These are phyloP conservation scores for Aspergillus felis DNA, from an alignment of 2,329 filamentous ascomycete genomes.

Conservation along the genomic window DNA sequence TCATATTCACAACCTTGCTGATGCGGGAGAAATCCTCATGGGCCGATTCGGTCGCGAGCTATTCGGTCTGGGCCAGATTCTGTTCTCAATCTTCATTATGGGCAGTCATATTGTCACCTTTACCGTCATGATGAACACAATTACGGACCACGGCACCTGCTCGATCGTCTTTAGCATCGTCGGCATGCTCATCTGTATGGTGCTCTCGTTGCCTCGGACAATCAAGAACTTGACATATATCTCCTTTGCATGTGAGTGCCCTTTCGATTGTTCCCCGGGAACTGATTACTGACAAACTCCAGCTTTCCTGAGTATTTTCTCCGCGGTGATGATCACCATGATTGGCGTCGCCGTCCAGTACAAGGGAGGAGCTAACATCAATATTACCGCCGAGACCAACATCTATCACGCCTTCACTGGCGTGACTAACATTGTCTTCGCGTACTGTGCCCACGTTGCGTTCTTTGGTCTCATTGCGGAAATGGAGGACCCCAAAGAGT, in stretches of 20 bases:
- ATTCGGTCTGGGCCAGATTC: conserved; percentile 57
- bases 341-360: conserved; percentile 57
- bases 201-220: conserved; percentile 59
- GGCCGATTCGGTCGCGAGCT: conserved; percentile 60
- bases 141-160: conserved; percentile 60
- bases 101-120: conserved; percentile 69
- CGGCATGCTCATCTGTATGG: conserved; percentile 55
- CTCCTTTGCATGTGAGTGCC: conserved; percentile 51
- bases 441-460: conserved; percentile 65
- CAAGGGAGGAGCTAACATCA: conserved; percentile 34
- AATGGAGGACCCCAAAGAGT: conserved; percentile 58
- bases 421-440: conserved; percentile 67
- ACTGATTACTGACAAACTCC: not conserved
- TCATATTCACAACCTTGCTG: conserved; percentile 62
- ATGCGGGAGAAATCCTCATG: conserved; percentile 60
- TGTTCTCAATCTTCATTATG: conserved; percentile 66
- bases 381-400: conserved; percentile 38
- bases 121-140: conserved; percentile 62
- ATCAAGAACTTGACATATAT: conserved; percentile 60
- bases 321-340: conserved; percentile 65
- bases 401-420: conserved; percentile 57
- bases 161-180: conserved; percentile 61
- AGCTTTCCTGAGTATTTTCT: conserved; percentile 61
- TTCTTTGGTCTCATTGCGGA: conserved; percentile 66
- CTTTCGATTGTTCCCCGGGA: not conserved